phyloP scores from a whole-genome alignment of 192 early-diverging fungal genomes.

The Dissophora globulifera region DNA sequence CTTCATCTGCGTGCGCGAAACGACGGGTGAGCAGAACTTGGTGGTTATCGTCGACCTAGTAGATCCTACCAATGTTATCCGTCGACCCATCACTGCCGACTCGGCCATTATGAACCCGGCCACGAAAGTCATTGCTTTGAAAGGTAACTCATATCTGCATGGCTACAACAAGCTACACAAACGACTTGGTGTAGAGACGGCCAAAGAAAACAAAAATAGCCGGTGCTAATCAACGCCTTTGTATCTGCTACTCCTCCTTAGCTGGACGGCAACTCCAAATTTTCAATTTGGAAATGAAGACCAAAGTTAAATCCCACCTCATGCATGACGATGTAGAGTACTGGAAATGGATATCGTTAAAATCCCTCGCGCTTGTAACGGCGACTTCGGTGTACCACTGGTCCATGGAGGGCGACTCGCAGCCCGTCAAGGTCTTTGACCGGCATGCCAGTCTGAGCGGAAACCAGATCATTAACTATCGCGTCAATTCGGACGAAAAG shows the following conservation, averaged over 20 bases:
- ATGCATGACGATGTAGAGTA: conserved; percentile 91
- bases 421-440: conserved; percentile 93
- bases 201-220: no score
- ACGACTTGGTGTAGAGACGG: no score
- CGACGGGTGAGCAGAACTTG: conserved; percentile 73
- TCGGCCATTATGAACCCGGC: conserved; percentile 98
- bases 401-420: conserved; percentile 92
- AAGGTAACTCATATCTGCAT: conserved; percentile 68
- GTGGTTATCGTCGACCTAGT: conserved; percentile 96
- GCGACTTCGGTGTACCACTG: conserved; percentile 93
- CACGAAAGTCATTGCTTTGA: conserved; percentile 93
- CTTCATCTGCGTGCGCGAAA: conserved; percentile 96
- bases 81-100: conserved; percentile 96
- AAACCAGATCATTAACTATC: conserved; percentile 97
- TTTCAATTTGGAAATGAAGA: conserved; percentile 96
- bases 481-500: conserved; percentile 88
- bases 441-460: conserved; percentile 83
- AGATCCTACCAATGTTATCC: conserved; percentile 81
- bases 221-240: no score
- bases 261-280: conserved; percentile 93
- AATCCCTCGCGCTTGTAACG: conserved; percentile 90
- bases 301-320: conserved; percentile 92
- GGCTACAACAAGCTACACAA: neutral
- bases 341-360: conserved; percentile 95
- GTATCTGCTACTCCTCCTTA: conserved; percentile 38